These are phyloP conservation scores for Daedalea quercina DNA, from an alignment of 768 basidiomycete species.

Conservation along the genomic window DNA sequence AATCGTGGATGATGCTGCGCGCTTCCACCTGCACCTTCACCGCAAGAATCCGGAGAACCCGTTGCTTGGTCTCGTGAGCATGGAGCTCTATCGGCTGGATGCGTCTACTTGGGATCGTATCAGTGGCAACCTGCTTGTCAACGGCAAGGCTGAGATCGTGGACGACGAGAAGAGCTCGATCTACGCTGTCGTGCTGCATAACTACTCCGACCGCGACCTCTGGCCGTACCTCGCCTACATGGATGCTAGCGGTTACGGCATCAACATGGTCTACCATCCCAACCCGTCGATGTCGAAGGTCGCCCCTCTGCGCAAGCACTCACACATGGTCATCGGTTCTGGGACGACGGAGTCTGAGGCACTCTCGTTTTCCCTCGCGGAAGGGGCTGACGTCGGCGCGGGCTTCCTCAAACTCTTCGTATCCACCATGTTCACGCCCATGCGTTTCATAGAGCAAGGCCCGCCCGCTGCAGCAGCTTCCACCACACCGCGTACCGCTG, in stretches of 20 bases:
- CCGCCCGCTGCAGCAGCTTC: conserved; percentile 5
- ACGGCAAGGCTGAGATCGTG: conserved; percentile 43
- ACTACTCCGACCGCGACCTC: conserved; percentile 43
- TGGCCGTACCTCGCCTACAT: conserved; percentile 62
- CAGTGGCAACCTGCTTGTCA: conserved; percentile 39
- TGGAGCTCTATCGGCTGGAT: conserved; percentile 49
- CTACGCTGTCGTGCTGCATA: conserved; percentile 43
- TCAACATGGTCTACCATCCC: conserved; percentile 51
- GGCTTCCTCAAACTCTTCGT: conserved; percentile 56
- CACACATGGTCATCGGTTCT: conserved; percentile 33
- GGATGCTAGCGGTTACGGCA: conserved; percentile 49
- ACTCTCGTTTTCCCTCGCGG: conserved; percentile 35
- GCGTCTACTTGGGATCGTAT: conserved; percentile 34
- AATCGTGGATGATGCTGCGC: conserved; percentile 46
- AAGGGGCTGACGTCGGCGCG: conserved; percentile 31
- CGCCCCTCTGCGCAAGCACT: conserved; percentile 40
- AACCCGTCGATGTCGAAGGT: conserved; percentile 22
- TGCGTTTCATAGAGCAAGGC: conserved; percentile 44
- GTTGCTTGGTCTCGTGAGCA: conserved; percentile 38
- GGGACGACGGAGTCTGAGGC: conserved; percentile 40
- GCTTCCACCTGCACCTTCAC: conserved; percentile 52
- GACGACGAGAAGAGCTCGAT: conserved; percentile 32
- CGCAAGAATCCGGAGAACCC: conserved; percentile 42
- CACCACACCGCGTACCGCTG: background rate
- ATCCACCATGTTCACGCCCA: conserved; percentile 41